Conservation (phyloP, 2,329 filamentous ascomycete genomes). For the Ophiostoma ips region DNA sequence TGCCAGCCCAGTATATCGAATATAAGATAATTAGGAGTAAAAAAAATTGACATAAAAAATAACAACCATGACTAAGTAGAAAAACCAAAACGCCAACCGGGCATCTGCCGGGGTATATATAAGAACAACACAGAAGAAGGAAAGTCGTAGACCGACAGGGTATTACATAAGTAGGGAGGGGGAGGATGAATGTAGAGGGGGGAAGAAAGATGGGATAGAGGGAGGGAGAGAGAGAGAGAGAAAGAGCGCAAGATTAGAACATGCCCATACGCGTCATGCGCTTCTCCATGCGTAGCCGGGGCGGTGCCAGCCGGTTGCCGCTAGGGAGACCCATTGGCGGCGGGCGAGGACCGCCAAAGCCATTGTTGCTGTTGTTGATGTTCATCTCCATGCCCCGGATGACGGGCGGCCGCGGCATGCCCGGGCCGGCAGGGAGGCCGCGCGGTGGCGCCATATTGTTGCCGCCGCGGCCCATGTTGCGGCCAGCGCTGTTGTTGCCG, state of each 20-base stretch:
- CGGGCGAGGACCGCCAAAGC: too few species aligned
- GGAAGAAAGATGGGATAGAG: not conserved
- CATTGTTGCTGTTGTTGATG: too few species aligned
- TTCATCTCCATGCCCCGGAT: not conserved
- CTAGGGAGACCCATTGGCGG: not conserved
- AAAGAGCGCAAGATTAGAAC: conserved; percentile 36
- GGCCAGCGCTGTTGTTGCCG: not conserved
- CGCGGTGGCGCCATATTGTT: conserved; percentile 3
- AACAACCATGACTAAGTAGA: not conserved
- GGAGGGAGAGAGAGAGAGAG: not conserved
- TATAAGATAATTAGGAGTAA: too few species aligned
- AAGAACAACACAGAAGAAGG: not conserved
- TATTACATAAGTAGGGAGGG: too few species aligned
- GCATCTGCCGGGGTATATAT: conserved; percentile 1
- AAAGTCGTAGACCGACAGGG: not conserved
- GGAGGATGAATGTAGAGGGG: not conserved
- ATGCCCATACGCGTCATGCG: conserved; percentile 47
- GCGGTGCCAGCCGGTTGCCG: not conserved
- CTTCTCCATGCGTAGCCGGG: conserved; percentile 43
- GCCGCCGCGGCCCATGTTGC: not conserved
- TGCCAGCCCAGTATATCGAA: too few species aligned
- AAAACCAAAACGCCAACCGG: not conserved
- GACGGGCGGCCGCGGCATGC: conserved; percentile 3
- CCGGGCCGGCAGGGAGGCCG: conserved; percentile 6
- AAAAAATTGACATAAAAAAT: not conserved